Evolutionary conservation across 768 basidiomycete genomes (phyloP).

Genomic region (Panellus pusillus): DNA sequence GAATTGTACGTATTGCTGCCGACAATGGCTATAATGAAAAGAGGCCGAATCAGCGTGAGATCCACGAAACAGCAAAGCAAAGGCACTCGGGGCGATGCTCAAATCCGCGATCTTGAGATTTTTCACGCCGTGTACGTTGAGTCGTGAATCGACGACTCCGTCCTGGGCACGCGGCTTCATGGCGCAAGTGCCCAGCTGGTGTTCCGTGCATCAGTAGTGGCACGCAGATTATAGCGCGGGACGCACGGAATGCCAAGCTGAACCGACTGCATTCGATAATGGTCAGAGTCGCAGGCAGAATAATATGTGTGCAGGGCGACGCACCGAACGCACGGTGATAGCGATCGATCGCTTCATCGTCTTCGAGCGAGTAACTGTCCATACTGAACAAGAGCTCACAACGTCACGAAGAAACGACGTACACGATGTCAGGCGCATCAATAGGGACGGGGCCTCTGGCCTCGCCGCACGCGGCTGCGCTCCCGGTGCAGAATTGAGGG

Average conservation of each 20-base stretch:
- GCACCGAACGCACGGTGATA: conserved; percentile 9
- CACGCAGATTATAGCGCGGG: not conserved
- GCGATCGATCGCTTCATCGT: conserved; percentile 21
- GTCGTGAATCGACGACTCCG: conserved; percentile 46
- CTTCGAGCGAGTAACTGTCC: conserved; percentile 19
- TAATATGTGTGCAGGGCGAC: not conserved
- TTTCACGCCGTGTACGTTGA: conserved; percentile 46
- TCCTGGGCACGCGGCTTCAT: conserved; percentile 46
- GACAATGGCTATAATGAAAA: conserved; percentile 23
- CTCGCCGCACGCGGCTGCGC: conserved; percentile 2
- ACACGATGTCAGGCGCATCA: conserved; percentile 17
- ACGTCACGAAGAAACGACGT: not conserved
- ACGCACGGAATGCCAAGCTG: conserved; percentile 8
- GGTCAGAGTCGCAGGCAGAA: too few relatives aligned
- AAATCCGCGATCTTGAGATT: conserved; percentile 43
- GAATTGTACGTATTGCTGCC: conserved; percentile 37
- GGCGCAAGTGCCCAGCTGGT: conserved; percentile 50
- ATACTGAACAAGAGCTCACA: not conserved
- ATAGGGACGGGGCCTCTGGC: conserved; percentile 14
- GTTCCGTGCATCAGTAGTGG: not conserved
- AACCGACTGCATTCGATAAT: not conserved
- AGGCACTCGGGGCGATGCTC: conserved; percentile 25
- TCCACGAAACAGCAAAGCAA: too few relatives aligned
- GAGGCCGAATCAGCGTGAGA: too few relatives aligned
- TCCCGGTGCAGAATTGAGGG: not conserved